phyloP scores from a whole-genome alignment of 169 alveolate species.

The Cryptosporidium sp. region DNA sequence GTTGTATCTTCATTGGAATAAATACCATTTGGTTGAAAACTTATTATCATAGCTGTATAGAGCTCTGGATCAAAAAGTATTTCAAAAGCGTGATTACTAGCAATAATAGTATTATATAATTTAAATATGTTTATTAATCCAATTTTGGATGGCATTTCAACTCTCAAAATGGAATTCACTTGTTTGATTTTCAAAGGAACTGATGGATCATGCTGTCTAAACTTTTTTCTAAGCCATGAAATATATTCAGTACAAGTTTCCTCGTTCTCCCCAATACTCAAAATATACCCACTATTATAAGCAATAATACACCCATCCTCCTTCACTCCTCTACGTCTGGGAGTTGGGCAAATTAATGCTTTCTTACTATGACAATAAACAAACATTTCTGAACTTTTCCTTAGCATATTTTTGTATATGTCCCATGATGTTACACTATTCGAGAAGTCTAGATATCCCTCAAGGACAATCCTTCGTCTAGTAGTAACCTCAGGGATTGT shows the following conservation, averaged over 20 bases:
- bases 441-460: constrained; percentile 56
- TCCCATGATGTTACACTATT: constrained; percentile 70
- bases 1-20: neutral
- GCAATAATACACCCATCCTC: constrained; percentile 74
- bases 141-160: constrained; percentile 47
- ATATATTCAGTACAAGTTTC: constrained; percentile 58
- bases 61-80: constrained; percentile 59
- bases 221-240: constrained; percentile 63
- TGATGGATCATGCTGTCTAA: constrained; percentile 71
- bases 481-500: constrained; percentile 33
- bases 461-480: constrained; percentile 51
- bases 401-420: constrained; percentile 42
- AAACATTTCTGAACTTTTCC: constrained; percentile 74
- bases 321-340: constrained; percentile 74
- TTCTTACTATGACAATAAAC: constrained; percentile 59
- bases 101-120: constrained; percentile 26
- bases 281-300: constrained; percentile 67
- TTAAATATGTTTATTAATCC: constrained; percentile 50
- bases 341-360: constrained; percentile 68
- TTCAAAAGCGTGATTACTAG: constrained; percentile 8
- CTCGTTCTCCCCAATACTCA: constrained; percentile 71
- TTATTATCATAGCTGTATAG: constrained; percentile 44
- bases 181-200: constrained; percentile 40
- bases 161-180: constrained; percentile 35
- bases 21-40: constrained; percentile 14